Conservation (phyloP, 1,284 basidiomycete genomes). For the Moniliophthora roreri region DNA sequence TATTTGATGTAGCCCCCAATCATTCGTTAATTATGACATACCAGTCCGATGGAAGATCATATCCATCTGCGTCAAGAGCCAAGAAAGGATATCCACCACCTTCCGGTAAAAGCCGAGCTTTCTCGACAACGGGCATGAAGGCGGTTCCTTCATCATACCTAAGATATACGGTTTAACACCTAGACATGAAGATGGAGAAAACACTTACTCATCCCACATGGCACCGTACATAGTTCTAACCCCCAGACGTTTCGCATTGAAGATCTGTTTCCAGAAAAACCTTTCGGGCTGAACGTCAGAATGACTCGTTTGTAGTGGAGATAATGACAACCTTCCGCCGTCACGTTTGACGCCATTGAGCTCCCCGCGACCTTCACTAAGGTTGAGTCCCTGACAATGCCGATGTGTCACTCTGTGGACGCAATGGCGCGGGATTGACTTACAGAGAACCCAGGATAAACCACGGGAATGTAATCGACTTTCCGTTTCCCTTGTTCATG, state of each 20-base stretch:
- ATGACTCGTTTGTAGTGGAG: too few relatives aligned
- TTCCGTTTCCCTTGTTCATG: slow-evolving; percentile 47
- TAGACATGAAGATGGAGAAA: slow-evolving; percentile 7
- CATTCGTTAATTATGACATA: slow-evolving; percentile 26
- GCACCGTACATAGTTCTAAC: slow-evolving; percentile 72
- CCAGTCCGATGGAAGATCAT: slow-evolving; percentile 75
- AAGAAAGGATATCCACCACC: slow-evolving; percentile 58
- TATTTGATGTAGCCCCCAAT: neutral
- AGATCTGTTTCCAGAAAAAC: slow-evolving; percentile 75
- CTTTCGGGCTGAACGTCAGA: too few relatives aligned
- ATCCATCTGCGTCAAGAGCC: slow-evolving; percentile 70
- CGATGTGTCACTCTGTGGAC: slow-evolving; percentile 3
- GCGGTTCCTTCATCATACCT: slow-evolving; percentile 82
- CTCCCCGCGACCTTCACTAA: slow-evolving; percentile 64
- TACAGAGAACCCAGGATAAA: slow-evolving; percentile 75
- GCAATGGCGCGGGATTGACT: slow-evolving; percentile 26
- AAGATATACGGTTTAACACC: slow-evolving; percentile 15
- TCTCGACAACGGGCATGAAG: slow-evolving; percentile 65
- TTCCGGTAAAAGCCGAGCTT: slow-evolving; percentile 55
- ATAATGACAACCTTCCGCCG: too few relatives aligned
- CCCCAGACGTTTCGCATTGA: slow-evolving; percentile 59
- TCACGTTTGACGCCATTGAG: slow-evolving; percentile 66
- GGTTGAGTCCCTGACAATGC: slow-evolving; percentile 56
- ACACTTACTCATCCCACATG: slow-evolving; percentile 81
- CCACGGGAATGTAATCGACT: slow-evolving; percentile 73